Evolutionary conservation across 768 basidiomycete genomes (phyloP), one percentile per base, ranked within the genome.

Genomic region (Lentinus brumalis): DNA sequence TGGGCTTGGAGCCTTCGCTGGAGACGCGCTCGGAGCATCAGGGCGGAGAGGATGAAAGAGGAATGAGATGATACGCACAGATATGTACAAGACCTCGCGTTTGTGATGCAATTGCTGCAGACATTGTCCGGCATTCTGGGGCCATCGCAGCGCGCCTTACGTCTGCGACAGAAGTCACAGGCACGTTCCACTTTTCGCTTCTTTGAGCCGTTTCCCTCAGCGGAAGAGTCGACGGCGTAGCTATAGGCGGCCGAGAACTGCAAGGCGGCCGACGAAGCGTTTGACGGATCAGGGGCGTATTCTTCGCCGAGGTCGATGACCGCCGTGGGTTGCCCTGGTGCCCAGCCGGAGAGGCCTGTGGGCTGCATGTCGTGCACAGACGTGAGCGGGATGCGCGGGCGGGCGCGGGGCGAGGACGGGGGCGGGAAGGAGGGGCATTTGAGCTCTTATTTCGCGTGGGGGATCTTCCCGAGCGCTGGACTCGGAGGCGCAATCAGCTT

Each of bases 31-130:
- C n/a, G 0, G 30, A 39, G 21, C 42, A 21, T 47, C 16, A 32
- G 51, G 21, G 40, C 7, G 16, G 29, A 29, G 31, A 29, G 32
- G 44, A 12, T 26, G 10, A 40, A 50, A 2, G 40, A 52, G 30
- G 45, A n/a, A 6, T 46, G 35, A 53, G 21, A 41, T 57, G 56
- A 59, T 38, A 68, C 71, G 44, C 59, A 75, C 74, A 76, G 45
- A 65, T 78, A 77, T 32, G 72, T 76, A 60, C 77, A 78, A 15
- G 69, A 57, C 53, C 67, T 60, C 21, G 69, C 60, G 46, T 68
- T 71, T 32, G 70, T 69, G 35, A 69, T 59, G 66, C 77, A 78
- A 61, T 77, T 78, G 39, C 75, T 72, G 66, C 77, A 78, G 51
- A 73, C 64, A 51, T 72, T 72, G 54, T 69, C 69, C n/a, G 66